phyloP scores from a whole-genome alignment of 257 asterid species.

The Solanum pinnatisectum region DNA sequence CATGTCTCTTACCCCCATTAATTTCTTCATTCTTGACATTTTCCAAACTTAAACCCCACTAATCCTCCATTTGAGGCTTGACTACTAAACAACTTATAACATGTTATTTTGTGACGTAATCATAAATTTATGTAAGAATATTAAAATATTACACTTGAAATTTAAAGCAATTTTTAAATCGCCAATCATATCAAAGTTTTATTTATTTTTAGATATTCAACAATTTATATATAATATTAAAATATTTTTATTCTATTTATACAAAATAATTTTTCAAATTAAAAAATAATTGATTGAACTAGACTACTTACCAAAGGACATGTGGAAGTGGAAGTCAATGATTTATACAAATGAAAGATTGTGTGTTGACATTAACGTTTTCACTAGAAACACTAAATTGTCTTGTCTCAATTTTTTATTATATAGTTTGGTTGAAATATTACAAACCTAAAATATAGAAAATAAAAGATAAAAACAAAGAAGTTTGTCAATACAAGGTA shows the following conservation, averaged over 20 bases:
- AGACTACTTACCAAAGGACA: neutral
- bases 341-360: neutral
- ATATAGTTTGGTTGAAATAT: neutral
- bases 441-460: neutral
- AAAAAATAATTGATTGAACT: neutral
- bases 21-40: neutral
- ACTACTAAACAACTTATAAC: neutral
- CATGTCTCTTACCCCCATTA: neutral
- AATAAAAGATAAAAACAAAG: neutral
- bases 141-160: neutral
- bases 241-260: neutral
- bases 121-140: neutral
- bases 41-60: neutral
- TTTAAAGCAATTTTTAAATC: neutral
- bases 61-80: neutral
- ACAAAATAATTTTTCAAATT: too few species aligned
- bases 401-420: neutral
- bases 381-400: neutral
- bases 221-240: neutral
- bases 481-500: neutral
- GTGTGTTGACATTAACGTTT: neutral
- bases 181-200: too few species aligned
- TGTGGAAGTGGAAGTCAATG: neutral
- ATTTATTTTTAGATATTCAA: neutral
- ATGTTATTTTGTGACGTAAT: accelerated